Conservation (phyloP, 148 eudicot species). For the Diospyros kaki region DNA sequence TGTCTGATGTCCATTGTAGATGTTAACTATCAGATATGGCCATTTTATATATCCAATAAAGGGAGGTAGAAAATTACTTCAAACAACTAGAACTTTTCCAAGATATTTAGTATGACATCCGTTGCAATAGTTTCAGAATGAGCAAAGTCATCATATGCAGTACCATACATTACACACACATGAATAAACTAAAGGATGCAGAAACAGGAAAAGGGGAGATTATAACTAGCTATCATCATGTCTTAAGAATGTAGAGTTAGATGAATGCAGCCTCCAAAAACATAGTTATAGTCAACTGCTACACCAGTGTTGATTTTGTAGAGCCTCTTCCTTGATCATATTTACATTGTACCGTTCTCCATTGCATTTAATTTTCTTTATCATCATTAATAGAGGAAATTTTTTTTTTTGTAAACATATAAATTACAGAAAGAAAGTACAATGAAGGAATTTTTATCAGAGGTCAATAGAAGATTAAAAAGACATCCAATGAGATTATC, state of each 20-base stretch:
- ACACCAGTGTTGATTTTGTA: too few species aligned
- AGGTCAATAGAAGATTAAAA: too few species aligned
- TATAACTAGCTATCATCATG: background rate
- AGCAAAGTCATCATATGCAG: background rate
- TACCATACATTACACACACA: background rate
- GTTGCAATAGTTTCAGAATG: background rate
- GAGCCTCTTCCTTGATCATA: too few species aligned
- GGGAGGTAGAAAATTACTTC: background rate
- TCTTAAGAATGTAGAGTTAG: conserved; percentile 3
- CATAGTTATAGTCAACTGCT: background rate
- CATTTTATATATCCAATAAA: background rate
- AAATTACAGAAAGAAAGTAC: too few species aligned
- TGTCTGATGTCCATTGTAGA: background rate
- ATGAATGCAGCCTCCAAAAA: background rate
- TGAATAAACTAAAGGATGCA: background rate
- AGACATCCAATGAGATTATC: too few species aligned
- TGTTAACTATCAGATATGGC: background rate
- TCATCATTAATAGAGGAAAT: too few species aligned
- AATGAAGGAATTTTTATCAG: too few species aligned
- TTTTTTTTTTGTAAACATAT: too few species aligned
- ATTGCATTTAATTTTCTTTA: too few species aligned
- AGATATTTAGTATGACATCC: background rate
- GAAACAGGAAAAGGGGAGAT: conserved; percentile 1
- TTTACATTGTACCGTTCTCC: too few species aligned
- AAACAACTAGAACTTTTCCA: background rate